Evolutionary conservation across 2,329 filamentous ascomycete species (phyloP).

Genomic region (Acarospora socialis): DNA sequence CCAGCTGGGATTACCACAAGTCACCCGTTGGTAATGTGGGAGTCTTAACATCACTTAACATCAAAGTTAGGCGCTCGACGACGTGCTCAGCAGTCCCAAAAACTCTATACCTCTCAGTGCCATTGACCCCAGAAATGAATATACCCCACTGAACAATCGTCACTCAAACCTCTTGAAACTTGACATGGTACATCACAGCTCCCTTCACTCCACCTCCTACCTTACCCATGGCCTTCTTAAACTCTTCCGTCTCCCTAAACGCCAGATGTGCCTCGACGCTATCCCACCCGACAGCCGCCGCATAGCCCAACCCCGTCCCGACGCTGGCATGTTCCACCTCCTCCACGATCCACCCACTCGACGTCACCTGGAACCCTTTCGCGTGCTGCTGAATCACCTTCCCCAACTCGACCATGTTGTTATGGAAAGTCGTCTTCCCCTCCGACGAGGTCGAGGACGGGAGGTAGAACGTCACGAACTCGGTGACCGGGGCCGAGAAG

Average conservation of each 20-base stretch:
- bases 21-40: too few species aligned
- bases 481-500: conserved; percentile 11
- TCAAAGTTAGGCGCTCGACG: too few species aligned
- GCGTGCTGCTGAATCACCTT: conserved; percentile 8
- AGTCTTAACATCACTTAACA: too few species aligned
- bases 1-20: too few species aligned
- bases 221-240: conserved; percentile 21
- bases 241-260: conserved; percentile 23
- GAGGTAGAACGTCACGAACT: conserved; percentile 16
- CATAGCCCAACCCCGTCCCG: conserved; percentile 16
- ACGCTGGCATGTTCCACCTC: conserved; percentile 18
- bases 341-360: conserved; percentile 17
- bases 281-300: conserved; percentile 25
- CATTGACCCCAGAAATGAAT: too few species aligned
- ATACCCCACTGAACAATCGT: too few species aligned
- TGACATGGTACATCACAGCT: conserved; percentile 9
- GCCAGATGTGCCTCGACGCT: conserved; percentile 25
- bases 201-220: conserved; percentile 3
- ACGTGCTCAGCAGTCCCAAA: too few species aligned
- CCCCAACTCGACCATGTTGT: conserved; percentile 11
- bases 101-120: too few species aligned
- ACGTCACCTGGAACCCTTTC: conserved; percentile 12
- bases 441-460: conserved; percentile 12
- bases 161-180: conserved; percentile 7
- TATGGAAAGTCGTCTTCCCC: conserved; percentile 13